A percentile compares a stretch with the other conserved stretches of the same genome.
Conservation (phyloP, 805 yeast species). For the Lachancea sp. region DNA sequence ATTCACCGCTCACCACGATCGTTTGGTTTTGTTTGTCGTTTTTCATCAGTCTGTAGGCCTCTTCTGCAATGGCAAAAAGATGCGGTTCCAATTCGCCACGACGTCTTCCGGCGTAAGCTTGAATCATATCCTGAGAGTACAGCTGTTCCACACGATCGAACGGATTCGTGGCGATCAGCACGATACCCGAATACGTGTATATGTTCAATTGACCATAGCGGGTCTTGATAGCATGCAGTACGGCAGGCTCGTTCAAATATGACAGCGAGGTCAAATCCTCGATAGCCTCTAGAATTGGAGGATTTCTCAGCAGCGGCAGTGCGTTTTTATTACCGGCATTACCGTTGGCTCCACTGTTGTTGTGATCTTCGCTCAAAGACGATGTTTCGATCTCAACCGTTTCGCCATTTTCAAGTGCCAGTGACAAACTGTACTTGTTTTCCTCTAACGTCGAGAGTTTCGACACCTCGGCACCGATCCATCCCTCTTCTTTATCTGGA, state of each 20-base stretch:
- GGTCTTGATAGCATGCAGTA: conserved; percentile 83
- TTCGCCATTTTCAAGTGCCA: conserved; percentile 47
- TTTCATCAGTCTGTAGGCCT: conserved; percentile 93
- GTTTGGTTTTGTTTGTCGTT: conserved; percentile 83
- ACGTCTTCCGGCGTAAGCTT: conserved; percentile 87
- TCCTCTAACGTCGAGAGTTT: conserved; percentile 36
- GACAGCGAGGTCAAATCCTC: conserved; percentile 92
- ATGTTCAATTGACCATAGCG: conserved; percentile 86
- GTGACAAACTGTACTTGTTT: conserved; percentile 41
- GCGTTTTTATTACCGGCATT: not conserved
- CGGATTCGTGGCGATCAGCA: conserved; percentile 92
- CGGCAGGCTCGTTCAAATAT: conserved; percentile 93
- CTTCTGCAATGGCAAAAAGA: conserved; percentile 95
- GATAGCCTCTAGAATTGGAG: conserved; percentile 85
- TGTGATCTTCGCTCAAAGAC: conserved; percentile 21
- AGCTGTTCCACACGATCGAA: conserved; percentile 87
- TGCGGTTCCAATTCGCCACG: conserved; percentile 97
- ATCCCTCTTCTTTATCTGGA: conserved; percentile 62
- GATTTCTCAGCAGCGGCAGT: conserved; percentile 81
- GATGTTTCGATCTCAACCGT: conserved; percentile 44
- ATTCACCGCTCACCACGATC: conserved; percentile 93
- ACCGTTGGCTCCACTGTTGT: conserved; percentile 25
- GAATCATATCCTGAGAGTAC: conserved; percentile 87
- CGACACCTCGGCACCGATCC: conserved; percentile 64
- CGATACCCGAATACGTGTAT: conserved; percentile 95